Percentiles rank a stretch among this genome's conserved stretches.
These are phyloP conservation scores for Glycine soja DNA, from an alignment of 306 rosid genomes.

Conservation along the genomic window DNA sequence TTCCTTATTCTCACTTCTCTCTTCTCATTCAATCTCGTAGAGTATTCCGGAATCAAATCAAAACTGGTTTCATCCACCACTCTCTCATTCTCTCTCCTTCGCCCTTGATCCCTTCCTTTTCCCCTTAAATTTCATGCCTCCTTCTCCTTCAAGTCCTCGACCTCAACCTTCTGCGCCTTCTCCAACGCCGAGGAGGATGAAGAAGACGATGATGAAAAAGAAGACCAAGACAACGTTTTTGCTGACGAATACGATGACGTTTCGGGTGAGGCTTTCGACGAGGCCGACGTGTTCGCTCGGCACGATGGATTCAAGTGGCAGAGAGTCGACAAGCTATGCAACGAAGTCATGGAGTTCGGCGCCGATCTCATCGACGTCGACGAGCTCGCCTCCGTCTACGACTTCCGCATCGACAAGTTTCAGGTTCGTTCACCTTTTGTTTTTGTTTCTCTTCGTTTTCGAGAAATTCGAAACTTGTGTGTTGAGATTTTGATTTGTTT, in stretches of 20 bases:
- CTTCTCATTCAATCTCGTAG: too few relatives aligned
- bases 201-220: slow-evolving; percentile 41
- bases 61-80: too few relatives aligned
- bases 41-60: too few relatives aligned
- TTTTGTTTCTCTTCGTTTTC: too few relatives aligned
- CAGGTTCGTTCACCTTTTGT: too few relatives aligned
- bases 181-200: slow-evolving; percentile 68
- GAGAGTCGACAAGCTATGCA: too few relatives aligned
- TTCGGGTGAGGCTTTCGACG: slow-evolving; percentile 57
- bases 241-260: slow-evolving; percentile 83
- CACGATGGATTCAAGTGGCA: too few relatives aligned
- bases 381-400: too few relatives aligned
- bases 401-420: too few relatives aligned
- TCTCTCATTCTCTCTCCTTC: slow-evolving; percentile 43
- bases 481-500: not conserved
- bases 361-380: too few relatives aligned
- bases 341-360: too few relatives aligned
- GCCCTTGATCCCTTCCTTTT: slow-evolving; percentile 42
- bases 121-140: slow-evolving; percentile 54
- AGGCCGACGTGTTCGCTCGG: slow-evolving; percentile 33
- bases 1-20: too few relatives aligned
- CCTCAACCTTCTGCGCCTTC: slow-evolving; percentile 55
- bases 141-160: slow-evolving; percentile 54
- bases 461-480: not conserved
- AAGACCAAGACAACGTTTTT: slow-evolving; percentile 58